Conservation (phyloP, 108 stramenopile genomes). For the Cyclotella baltica region DNA sequence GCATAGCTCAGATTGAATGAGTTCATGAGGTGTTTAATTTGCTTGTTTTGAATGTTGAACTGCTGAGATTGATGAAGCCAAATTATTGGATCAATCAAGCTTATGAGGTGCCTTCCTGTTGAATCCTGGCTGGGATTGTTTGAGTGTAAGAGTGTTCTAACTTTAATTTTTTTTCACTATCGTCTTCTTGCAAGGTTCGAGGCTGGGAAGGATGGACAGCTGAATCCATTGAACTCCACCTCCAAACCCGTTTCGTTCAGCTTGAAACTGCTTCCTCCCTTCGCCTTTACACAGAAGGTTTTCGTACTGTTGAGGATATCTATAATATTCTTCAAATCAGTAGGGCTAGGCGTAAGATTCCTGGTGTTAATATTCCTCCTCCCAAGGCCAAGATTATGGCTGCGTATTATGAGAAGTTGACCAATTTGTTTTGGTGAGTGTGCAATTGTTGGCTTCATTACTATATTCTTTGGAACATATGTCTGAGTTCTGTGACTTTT, state of each 20-base stretch:
- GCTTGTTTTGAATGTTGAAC: no score
- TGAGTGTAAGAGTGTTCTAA: no score
- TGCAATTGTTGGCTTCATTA: background rate
- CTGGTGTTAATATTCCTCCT: constrained; percentile 64
- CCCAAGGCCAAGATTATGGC: constrained; percentile 97
- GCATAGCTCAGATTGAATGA: no score
- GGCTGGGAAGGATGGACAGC: constrained; percentile 96
- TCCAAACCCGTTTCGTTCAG: constrained; percentile 96
- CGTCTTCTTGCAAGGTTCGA: constrained; percentile 59
- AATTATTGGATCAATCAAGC: no score
- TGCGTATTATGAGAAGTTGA: constrained; percentile 97
- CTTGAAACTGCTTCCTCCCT: constrained; percentile 92
- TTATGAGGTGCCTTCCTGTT: no score
- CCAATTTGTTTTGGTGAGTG: constrained; percentile 88
- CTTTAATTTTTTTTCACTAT: background rate
- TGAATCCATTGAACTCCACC: constrained; percentile 94
- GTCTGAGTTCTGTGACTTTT: background rate
- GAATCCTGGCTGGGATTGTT: no score
- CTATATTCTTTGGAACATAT: background rate
- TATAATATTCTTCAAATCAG: constrained; percentile 95
- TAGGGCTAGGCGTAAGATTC: constrained; percentile 73
- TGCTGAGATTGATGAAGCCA: no score
- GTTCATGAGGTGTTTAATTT: no score
- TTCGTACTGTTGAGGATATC: constrained; percentile 98
- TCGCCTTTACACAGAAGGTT: constrained; percentile 98